Percentiles rank a stretch among this genome's conserved stretches.
Conservation (phyloP, 768 basidiomycete species). For the Mycena pura region DNA sequence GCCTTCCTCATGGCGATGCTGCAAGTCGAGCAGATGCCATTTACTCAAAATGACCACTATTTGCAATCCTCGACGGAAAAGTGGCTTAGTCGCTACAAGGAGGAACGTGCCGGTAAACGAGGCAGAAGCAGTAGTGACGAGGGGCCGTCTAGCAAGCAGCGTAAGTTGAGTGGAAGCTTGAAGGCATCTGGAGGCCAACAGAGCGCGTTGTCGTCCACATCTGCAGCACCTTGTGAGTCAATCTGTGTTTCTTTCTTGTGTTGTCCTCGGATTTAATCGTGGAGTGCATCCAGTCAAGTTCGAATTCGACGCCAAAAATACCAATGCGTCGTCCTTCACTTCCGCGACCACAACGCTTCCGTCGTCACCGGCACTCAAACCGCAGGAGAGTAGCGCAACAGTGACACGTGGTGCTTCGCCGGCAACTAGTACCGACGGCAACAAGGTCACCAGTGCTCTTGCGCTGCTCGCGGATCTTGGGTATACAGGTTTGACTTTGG, state of each 20-base stretch:
- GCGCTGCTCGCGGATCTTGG: constrained; percentile 37
- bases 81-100: constrained; percentile 41
- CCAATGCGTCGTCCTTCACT: too few species aligned
- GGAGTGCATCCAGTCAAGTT: constrained; percentile 10
- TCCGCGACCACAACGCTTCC: too few species aligned
- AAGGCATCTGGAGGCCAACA: too few species aligned
- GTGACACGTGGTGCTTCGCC: too few species aligned
- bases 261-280: not conserved
- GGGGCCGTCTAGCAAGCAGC: constrained; percentile 12
- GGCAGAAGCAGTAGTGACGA: not conserved
- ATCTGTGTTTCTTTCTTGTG: not conserved
- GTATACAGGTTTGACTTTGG: constrained; percentile 33
- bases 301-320: not conserved
- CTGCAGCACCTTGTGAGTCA: constrained; percentile 7
- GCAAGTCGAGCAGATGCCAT: constrained; percentile 41
- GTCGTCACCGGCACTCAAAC: too few species aligned
- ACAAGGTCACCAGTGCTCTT: constrained; percentile 34
- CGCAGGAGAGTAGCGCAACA: too few species aligned
- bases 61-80: constrained; percentile 37
- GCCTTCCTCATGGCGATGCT: constrained; percentile 37
- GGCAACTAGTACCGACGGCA: not conserved
- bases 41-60: constrained; percentile 47
- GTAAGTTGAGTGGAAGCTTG: constrained; percentile 10
- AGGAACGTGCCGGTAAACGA: constrained; percentile 33
- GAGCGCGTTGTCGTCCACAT: not conserved